phyloP scores from a whole-genome alignment of 1,284 basidiomycete species.

The Irpex sp. region DNA sequence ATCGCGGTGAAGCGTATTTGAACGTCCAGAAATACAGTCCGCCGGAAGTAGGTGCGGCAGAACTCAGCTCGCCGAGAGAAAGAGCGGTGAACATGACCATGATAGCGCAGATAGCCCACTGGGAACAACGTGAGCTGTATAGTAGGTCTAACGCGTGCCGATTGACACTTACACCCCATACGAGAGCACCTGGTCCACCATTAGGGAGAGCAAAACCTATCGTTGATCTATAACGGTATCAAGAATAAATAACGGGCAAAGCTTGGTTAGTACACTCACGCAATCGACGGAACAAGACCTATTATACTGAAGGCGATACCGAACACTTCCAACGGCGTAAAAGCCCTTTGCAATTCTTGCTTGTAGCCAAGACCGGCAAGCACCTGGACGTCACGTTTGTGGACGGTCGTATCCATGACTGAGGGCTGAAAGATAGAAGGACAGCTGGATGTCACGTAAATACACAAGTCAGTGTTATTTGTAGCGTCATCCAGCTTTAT shows the following conservation, averaged over 20 bases:
- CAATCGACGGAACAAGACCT: conserved; percentile 26
- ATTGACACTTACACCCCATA: conserved; percentile 54
- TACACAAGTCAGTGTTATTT: not conserved
- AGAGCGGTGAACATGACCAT: conserved; percentile 61
- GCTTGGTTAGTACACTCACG: conserved; percentile 11
- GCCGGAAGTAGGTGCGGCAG: conserved; percentile 70
- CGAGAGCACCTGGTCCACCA: conserved; percentile 76
- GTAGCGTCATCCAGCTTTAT: not conserved
- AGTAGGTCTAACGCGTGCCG: not conserved
- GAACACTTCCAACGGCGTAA: conserved; percentile 34
- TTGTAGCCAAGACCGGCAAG: conserved; percentile 37
- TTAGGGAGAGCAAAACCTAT: conserved; percentile 71
- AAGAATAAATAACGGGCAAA: not conserved
- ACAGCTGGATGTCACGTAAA: too few species aligned
- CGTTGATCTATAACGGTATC: not conserved
- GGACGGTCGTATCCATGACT: not conserved
- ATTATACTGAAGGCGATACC: conserved; percentile 28
- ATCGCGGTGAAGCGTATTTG: conserved; percentile 58
- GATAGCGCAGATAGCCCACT: conserved; percentile 50
- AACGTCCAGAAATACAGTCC: conserved; percentile 84
- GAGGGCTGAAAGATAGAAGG: not conserved
- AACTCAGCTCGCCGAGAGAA: conserved; percentile 68
- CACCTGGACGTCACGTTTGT: conserved; percentile 3
- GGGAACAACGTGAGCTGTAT: not conserved
- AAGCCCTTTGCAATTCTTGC: conserved; percentile 44